Base-by-base conservation (phyloP, 2,329 filamentous ascomycete species). In the Trichoderma guizhouense region DNA sequence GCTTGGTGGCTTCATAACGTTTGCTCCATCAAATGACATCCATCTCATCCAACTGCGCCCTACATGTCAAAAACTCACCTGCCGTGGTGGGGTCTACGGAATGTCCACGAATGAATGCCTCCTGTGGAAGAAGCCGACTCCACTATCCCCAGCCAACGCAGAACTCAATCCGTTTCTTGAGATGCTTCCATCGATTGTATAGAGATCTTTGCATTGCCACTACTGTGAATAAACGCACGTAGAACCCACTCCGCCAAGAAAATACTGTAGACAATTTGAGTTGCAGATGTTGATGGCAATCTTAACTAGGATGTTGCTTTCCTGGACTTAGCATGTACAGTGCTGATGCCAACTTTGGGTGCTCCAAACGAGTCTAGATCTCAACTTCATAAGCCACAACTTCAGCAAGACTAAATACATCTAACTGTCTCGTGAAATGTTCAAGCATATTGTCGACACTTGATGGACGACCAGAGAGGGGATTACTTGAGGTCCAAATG, bases 1-100 rank as follows among this genome's bases (percentile, higher is more conserved):
- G n/a, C 21, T 24, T 14, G 11, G 26, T 61, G 57, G 55, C 66
- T 36, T 24, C n/a, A 34, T 11, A 51, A 36, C 53, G n/a, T 4
- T 53, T 68, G n/a, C 30, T 51, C 24, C 55, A 43, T 28, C 36
- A 60, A 32, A 28, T 24, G 53, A 68, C 32, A 58, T 43, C 34
- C 32, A 30, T 43, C 53, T 32, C n/a, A 11, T 11, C 63, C 15
- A n/a, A n/a, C 51, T 32, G 55, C 66, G 66, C 66, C 66, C 66
- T 69, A 11, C 55, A 34, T 69, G 66, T 69, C 66, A 69, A 69
- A 69, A 69, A 24, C 36, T 24, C 36, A 28, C 30, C 24, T 39
- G 36, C 66, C 34, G 18, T n/a, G 47, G 47, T 55, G 47, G 63
- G 63, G 63, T 55, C 63, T 3, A 9, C 18, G 2, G 39, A 26